A percentile compares a stretch with the other conserved stretches of the same genome.
Evolutionary conservation across 148 eudicot species (phyloP).

Genomic region (Silene conica): DNA sequence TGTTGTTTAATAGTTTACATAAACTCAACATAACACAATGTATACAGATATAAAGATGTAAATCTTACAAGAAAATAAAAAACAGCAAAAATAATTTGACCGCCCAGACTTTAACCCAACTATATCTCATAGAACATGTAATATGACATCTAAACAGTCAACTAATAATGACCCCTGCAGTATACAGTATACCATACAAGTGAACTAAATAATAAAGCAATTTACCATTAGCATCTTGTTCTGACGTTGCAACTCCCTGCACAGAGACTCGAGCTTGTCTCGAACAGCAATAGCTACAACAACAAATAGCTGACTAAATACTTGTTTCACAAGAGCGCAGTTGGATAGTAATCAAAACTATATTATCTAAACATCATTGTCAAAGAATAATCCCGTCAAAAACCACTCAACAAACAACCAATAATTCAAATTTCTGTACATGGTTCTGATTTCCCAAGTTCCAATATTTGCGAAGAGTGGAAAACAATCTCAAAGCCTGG

Average conservation of each 20-base stretch:
- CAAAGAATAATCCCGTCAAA: background rate
- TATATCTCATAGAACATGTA: background rate
- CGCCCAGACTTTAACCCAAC: background rate
- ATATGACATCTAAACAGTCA: background rate
- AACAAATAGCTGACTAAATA: constrained; percentile 21
- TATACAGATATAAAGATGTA: background rate
- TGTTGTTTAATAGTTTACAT: background rate
- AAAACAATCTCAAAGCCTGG: background rate
- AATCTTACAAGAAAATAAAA: constrained; percentile 1
- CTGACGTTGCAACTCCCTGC: constrained; percentile 91
- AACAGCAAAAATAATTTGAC: constrained; percentile 4
- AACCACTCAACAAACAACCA: background rate
- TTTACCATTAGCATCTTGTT: constrained; percentile 87
- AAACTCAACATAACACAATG: background rate
- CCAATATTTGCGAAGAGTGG: background rate
- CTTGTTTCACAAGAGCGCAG: background rate
- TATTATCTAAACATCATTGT: background rate
- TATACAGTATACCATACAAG: constrained; percentile 1
- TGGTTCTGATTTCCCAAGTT: background rate
- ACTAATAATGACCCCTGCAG: background rate
- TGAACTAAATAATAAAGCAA: constrained; percentile 3
- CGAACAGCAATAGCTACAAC: constrained; percentile 77
- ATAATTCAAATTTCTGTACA: background rate
- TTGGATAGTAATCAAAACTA: background rate
- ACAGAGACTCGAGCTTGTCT: constrained; percentile 91